Conservation (phyloP, 2,329 filamentous ascomycete species). For the Talaromyces amestolkiae region DNA sequence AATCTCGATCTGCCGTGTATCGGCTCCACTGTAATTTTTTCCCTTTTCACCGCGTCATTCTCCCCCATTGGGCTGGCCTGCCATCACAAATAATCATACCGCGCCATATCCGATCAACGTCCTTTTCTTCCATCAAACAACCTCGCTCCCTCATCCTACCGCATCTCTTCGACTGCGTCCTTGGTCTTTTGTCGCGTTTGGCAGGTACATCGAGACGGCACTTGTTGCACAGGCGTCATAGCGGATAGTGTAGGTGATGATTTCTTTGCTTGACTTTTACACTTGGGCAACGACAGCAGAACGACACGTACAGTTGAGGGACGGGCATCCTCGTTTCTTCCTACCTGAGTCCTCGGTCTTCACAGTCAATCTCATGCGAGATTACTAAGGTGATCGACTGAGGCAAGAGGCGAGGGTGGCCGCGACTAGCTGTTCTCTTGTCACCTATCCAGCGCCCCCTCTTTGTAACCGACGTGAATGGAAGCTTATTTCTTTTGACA, state of each 20-base stretch:
- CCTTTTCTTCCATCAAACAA: background rate
- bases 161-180: background rate
- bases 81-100: slow-evolving; percentile 14
- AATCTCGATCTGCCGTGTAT: slow-evolving; percentile 1
- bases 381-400: background rate
- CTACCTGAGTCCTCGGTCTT: background rate
- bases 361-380: background rate
- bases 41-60: slow-evolving; percentile 15
- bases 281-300: background rate
- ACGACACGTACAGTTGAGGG: background rate
- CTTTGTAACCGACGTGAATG: background rate
- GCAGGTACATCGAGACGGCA: slow-evolving; percentile 1
- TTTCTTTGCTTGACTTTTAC: background rate
- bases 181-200: slow-evolving; percentile 1
- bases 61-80: slow-evolving; percentile 15
- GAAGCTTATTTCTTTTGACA: background rate
- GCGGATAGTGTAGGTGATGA: slow-evolving; percentile 1
- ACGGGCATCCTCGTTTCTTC: background rate
- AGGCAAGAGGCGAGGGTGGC: background rate
- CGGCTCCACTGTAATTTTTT: slow-evolving; percentile 16
- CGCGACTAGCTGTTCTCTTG: background rate
- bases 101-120: slow-evolving; percentile 13
- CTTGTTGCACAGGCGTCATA: background rate
- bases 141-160: background rate
- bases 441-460: background rate